Evolutionary conservation across 805 yeast genomes (phyloP).

Genomic region (Yamadazyma paraphyllophila): DNA sequence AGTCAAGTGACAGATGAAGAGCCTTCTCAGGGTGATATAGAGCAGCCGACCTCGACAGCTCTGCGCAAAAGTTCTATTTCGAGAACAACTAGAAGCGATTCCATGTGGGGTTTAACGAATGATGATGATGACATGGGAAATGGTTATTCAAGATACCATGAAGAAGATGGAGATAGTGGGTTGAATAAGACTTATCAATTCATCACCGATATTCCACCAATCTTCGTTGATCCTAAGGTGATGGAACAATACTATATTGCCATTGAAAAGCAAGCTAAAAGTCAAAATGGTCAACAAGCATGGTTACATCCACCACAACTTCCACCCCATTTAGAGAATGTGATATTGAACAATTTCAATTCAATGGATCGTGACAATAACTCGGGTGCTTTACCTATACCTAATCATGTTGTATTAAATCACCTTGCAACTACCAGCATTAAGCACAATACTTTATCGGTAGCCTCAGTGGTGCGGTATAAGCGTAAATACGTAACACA

Average conservation of each 20-base stretch:
- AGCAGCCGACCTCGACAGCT: conserved; percentile 10
- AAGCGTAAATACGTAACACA: conserved; percentile 88
- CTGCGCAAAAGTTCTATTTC: conserved; percentile 32
- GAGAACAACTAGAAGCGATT: conserved; percentile 44
- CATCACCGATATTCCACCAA: conserved; percentile 73
- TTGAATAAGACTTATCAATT: conserved; percentile 34
- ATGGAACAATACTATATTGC: conserved; percentile 85
- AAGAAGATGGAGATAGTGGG: conserved; percentile 39
- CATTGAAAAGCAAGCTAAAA: conserved; percentile 66
- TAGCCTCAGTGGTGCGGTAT: conserved; percentile 87
- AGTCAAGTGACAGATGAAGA: conserved; percentile 9
- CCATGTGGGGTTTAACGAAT: conserved; percentile 59
- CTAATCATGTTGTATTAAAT: conserved; percentile 90
- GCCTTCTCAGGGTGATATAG: conserved; percentile 3
- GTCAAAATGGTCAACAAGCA: conserved; percentile 54
- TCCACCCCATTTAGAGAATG: conserved; percentile 95
- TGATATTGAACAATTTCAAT: conserved; percentile 73
- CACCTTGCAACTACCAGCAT: conserved; percentile 95
- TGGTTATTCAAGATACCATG: conserved; percentile 76
- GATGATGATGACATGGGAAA: conserved; percentile 83
- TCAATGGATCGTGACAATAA: conserved; percentile 69
- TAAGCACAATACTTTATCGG: conserved; percentile 90
- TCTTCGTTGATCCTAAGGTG: conserved; percentile 79
- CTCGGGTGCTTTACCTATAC: conserved; percentile 86
- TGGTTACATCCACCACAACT: conserved; percentile 90